These are phyloP conservation scores for Solanum hybrid DNA, from an alignment of 305 asterid species.

Conservation along the genomic window DNA sequence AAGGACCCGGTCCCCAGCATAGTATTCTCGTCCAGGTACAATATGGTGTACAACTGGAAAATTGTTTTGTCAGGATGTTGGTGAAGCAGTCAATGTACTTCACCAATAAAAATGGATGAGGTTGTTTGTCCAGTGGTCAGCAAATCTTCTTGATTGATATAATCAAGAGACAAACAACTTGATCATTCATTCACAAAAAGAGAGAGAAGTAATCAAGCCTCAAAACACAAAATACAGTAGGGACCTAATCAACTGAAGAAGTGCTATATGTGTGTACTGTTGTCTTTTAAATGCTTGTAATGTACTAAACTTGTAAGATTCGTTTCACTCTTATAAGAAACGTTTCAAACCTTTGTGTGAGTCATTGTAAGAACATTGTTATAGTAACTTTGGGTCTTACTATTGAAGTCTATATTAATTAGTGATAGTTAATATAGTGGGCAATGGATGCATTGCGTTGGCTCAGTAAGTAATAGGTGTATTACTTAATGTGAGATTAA, in stretches of 20 bases:
- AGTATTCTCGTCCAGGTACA: background rate
- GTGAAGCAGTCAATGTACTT: background rate
- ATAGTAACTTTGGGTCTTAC: background rate
- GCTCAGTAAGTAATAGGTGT: background rate
- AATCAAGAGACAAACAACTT: background rate
- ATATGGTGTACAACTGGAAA: background rate
- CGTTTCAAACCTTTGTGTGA: background rate
- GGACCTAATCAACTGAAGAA: background rate
- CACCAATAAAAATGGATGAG: background rate
- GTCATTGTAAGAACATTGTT: background rate
- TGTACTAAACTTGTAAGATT: background rate
- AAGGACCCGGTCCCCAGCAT: background rate
- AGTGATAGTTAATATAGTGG: too few relatives aligned
- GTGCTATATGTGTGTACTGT: background rate
- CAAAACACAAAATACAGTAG: background rate
- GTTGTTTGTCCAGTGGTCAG: background rate
- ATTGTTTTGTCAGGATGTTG: background rate
- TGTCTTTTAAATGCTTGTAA: background rate
- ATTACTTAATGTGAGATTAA: background rate
- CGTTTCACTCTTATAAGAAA: background rate
- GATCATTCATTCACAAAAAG: background rate
- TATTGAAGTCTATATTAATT: background rate
- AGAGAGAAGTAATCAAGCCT: background rate
- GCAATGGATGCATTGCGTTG: background rate
- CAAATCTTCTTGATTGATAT: background rate